A percentile compares a stretch with the other conserved stretches of the same genome.
These are phyloP conservation scores for Ceratobasidium sp. DNA, from an alignment of 1,284 basidiomycete genomes.

Conservation along the genomic window DNA sequence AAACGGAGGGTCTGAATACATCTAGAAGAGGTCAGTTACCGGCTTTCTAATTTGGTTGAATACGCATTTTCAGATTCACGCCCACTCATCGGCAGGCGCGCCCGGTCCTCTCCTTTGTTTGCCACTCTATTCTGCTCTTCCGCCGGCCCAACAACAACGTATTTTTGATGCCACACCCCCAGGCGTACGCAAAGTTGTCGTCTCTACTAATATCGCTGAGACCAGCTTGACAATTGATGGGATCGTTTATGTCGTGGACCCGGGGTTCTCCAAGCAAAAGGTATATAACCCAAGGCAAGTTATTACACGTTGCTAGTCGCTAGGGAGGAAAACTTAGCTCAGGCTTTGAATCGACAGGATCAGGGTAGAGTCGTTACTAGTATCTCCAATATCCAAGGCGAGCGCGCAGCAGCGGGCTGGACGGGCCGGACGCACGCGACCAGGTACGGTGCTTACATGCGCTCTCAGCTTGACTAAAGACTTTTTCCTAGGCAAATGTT, in stretches of 20 bases:
- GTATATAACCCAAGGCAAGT: conserved; percentile 97
- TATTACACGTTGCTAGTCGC: conserved; percentile 90
- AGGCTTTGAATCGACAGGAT: background rate
- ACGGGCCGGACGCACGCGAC: conserved; percentile 96
- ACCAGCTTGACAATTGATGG: conserved; percentile 98
- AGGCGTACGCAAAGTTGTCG: conserved; percentile 95
- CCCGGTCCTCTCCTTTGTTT: conserved; percentile 56
- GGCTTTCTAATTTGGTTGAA: too few relatives aligned
- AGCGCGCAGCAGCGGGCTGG: conserved; percentile 96
- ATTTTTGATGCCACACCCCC: conserved; percentile 99
- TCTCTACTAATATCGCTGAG: conserved; percentile 99
- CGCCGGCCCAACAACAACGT: conserved; percentile 96
- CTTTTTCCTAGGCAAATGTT: conserved; percentile 83
- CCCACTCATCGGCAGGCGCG: too few relatives aligned
- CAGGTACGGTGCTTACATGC: conserved; percentile 55
- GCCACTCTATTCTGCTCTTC: conserved; percentile 97
- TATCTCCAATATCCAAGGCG: conserved; percentile 94
- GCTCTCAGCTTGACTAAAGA: too few relatives aligned
- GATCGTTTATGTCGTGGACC: conserved; percentile 99
- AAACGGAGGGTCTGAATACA: conserved; percentile 75
- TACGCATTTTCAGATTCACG: too few relatives aligned
- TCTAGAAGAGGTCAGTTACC: conserved; percentile 23
- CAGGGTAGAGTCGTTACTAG: background rate
- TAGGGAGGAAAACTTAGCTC: conserved; percentile 60
- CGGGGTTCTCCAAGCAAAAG: conserved; percentile 99